Base-by-base conservation (phyloP, 2,329 filamentous ascomycete genomes). In the Trichophyton mentagrophytes region DNA sequence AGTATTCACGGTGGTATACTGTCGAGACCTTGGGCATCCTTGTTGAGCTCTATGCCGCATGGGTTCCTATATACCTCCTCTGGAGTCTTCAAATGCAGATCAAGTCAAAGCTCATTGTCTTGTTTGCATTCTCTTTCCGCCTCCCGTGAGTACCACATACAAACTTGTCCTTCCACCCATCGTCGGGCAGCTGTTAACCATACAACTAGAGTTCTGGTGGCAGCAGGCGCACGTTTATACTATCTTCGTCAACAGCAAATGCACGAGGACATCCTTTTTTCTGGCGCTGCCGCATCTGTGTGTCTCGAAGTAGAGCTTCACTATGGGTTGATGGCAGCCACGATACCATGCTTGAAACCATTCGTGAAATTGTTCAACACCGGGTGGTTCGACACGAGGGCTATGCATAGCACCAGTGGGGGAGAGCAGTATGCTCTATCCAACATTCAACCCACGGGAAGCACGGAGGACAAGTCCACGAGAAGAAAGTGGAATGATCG, bases 321-420 rank as follows among this genome's bases (percentile, higher is more conserved):
- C 38, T 65, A 62, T 44, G 59, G 59, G 17, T 44, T 65, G 33
- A 65, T 65, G 46, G 64, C 64, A 49, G 62, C 64, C 6, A 65
- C 62, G 25, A 65, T 65, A 42, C 62, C 64, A 17, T 64, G 62
- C 22, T 27, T 65, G 20, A 65, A 65, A 36, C 62, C 62, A 15
- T 65, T 65, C 58, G 56, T 65, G 9, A 65, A 65, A 51, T 57
- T 63, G 4, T 65, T 65, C 61, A 62, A 65, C 53, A 65, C 62
- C 13, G 64, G 64, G 13, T 63, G 40, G 36, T 63, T 65, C 33
- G 57, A 61, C 17, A 60, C 57, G 8, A 59, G 46, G 58, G 62
- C n/a, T 15, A 20, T 60, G 3, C 30, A 60, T 30, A 56, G 40
- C 25, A 57, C 47, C 11, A 60, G 59, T 40, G 53, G 40, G 25